Base-by-base conservation (phyloP, 2,329 filamentous ascomycete species). In the Alternaria sp. region DNA sequence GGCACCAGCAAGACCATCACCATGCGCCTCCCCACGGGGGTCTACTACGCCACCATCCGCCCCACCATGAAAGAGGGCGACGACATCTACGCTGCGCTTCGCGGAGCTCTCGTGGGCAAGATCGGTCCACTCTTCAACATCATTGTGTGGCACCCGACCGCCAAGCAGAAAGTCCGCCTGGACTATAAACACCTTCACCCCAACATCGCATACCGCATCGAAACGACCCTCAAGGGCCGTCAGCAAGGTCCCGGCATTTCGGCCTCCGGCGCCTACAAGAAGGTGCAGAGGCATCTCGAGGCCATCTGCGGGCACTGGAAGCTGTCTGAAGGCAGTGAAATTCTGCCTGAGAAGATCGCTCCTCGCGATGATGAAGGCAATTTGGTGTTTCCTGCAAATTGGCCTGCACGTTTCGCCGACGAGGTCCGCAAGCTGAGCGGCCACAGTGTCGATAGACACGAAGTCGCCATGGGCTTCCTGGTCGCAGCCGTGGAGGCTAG, bases 161-260 rank as follows among this genome's bases (percentile, higher is more conserved):
- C 30, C 6, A 33, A 8, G 30, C 28, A 37, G 37, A 41, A 41
- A 9, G 37, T 41, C 37, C n/a, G 37, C 1, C 9, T 18, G n/a
- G 37, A 41, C 37, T 41, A 41, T 26, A 26, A 26, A 26, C 25
- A 30, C 11, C 28, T 30, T 30, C 28, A 30, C 28, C 5, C 45
- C 25, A 43, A 26, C 26, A 12, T 30, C 9, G 41, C 8, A 20
- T 58, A 58, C 28, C 55, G 43, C 28, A 41, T 58, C 45, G 30
- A 30, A 43, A 3, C 45, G 0, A 41, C 55, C 8, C 2, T 33
- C 1, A 2, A 3, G 0, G 50, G 30, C 0, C 55, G 30, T 8
- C 44, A 50, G 4, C 45, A 51, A 26, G 44, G 55, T 5, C 3
- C 26, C 14, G 55, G 25, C 18, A 1, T 5, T 15, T 0, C 0